A percentile compares a stretch with the other conserved stretches of the same genome.
phyloP scores from a whole-genome alignment of 495 filamentous ascomycete genomes.

The Neurospora tetrasperma region DNA sequence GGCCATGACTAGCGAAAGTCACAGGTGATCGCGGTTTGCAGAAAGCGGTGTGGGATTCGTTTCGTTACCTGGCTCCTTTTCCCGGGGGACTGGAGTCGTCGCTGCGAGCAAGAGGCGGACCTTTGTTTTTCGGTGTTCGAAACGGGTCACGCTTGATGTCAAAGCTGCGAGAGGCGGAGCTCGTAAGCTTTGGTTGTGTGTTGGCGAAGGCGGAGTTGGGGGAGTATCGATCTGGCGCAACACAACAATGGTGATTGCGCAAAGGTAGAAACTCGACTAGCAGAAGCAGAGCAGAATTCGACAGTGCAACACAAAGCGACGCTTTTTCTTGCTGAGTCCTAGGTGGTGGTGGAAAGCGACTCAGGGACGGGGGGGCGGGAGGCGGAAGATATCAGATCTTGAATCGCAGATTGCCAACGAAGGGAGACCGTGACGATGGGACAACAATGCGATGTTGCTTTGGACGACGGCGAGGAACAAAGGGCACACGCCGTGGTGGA shows the following conservation, averaged over 20 bases:
- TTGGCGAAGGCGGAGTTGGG: not conserved
- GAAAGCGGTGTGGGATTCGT: slow-evolving; percentile 7
- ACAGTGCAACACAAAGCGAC: not conserved
- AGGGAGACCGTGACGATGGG: slow-evolving; percentile 1
- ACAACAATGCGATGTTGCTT: slow-evolving; percentile 7
- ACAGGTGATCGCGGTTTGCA: slow-evolving; percentile 41
- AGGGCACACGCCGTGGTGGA: slow-evolving; percentile 7
- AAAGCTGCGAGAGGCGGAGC: not conserved
- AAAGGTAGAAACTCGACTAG: not conserved
- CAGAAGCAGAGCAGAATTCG: not conserved
- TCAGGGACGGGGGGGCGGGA: not conserved
- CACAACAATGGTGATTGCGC: not conserved
- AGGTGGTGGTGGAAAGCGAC: not conserved
- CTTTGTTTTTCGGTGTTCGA: slow-evolving; percentile 1
- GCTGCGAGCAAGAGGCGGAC: not conserved
- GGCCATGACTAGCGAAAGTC: slow-evolving; percentile 84
- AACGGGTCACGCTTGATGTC: not conserved
- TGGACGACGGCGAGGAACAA: slow-evolving; percentile 9
- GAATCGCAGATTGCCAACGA: not conserved
- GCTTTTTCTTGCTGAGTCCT: not conserved
- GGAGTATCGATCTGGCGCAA: not conserved
- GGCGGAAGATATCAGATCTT: not conserved
- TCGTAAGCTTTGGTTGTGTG: not conserved
- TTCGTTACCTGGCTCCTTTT: slow-evolving; percentile 13
- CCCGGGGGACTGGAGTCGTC: slow-evolving; percentile 1